Percentiles rank a stretch among this genome's conserved stretches.
These are phyloP conservation scores for Mycena kentingensis DNA, from an alignment of 768 basidiomycete species.

Conservation along the genomic window DNA sequence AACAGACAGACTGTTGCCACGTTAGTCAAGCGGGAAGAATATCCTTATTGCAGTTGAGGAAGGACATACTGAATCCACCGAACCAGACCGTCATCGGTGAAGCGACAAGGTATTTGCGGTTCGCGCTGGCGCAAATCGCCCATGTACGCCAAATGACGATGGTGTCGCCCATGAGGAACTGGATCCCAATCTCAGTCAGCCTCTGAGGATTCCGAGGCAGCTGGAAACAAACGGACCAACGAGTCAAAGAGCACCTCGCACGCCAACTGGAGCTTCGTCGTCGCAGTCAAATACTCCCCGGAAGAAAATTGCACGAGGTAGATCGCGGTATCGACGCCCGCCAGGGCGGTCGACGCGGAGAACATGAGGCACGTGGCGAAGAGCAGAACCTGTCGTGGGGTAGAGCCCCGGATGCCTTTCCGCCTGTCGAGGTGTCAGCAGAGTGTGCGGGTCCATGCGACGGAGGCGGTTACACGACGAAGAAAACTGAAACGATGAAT, in stretches of 20 bases:
- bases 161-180: conserved; percentile 6
- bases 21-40: not conserved
- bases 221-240: not conserved
- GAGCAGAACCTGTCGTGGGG: conserved; percentile 1
- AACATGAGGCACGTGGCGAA: conserved; percentile 8
- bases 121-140: not conserved
- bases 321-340: conserved; percentile 1
- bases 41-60: not conserved
- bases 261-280: not conserved
- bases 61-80: conserved; percentile 2
- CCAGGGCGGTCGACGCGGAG: conserved; percentile 3
- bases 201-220: not conserved
- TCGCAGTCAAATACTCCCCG: not conserved
- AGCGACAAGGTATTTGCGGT: not conserved
- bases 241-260: conserved; percentile 8
- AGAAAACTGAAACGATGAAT: not conserved
- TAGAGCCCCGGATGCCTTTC: not conserved
- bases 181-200: not conserved
- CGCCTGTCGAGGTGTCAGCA: not conserved
- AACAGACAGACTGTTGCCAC: conserved; percentile 2
- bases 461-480: conserved; percentile 1
- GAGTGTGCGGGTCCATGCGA: not conserved
- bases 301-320: conserved; percentile 1
- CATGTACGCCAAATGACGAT: conserved; percentile 11
- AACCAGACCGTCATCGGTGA: conserved; percentile 5